Conservation (phyloP, 768 basidiomycete genomes). For the Naganishia friedmannii region DNA sequence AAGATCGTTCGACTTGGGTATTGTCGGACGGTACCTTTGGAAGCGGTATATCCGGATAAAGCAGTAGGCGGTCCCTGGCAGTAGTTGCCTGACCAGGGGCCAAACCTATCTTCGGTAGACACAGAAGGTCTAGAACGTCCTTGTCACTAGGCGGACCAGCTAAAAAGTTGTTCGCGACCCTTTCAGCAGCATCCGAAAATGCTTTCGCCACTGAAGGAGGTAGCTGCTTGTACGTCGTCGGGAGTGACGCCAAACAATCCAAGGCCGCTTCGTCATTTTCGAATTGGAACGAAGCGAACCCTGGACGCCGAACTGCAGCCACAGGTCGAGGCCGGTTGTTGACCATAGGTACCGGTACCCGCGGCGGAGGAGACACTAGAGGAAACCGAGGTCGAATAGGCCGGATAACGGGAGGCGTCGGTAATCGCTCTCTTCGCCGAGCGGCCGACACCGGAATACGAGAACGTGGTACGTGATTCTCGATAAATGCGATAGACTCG, state of each 20-base stretch:
- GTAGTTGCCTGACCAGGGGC: conserved; percentile 15
- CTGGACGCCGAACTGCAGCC: too few species aligned
- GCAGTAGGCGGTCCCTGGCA: neutral
- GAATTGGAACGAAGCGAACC: too few species aligned
- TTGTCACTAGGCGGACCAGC: conserved; percentile 6
- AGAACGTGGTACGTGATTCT: too few species aligned
- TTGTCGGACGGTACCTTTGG: neutral
- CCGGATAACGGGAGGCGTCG: too few species aligned
- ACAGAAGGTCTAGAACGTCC: conserved; percentile 18
- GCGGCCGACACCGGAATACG: too few species aligned
- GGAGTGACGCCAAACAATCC: conserved; percentile 7
- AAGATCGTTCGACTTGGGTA: neutral
- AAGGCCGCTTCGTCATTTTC: too few species aligned
- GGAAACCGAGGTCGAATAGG: too few species aligned
- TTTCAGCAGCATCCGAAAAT: conserved; percentile 20
- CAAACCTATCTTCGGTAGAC: conserved; percentile 25
- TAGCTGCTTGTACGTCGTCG: conserved; percentile 13
- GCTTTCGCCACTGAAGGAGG: neutral
- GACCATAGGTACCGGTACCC: too few species aligned
- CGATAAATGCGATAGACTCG: too few species aligned
- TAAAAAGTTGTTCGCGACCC: conserved; percentile 11
- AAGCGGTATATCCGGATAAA: conserved; percentile 5
- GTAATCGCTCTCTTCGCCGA: too few species aligned
- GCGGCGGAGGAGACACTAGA: too few species aligned
- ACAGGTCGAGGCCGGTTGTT: too few species aligned